Conservation (phyloP, 2,329 filamentous ascomycete species). For the Cladorrhinum sp. region DNA sequence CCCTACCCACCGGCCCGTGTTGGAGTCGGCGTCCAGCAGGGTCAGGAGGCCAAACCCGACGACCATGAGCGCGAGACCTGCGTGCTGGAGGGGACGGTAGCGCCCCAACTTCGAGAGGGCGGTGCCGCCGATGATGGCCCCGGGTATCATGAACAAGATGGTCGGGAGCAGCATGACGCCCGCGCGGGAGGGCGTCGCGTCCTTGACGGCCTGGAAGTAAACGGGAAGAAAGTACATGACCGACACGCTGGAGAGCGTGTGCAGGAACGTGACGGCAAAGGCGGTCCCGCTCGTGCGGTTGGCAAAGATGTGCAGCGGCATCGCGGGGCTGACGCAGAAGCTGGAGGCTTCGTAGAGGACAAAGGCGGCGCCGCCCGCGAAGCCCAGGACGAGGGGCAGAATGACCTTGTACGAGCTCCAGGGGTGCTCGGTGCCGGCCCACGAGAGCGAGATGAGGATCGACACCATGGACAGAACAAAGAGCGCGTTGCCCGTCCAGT, state of each 20-base stretch:
- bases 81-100: background rate
- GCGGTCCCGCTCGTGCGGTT: background rate
- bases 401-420: constrained; percentile 39
- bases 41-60: background rate
- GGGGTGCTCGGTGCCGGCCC: constrained; percentile 34
- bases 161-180: constrained; percentile 44
- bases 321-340: background rate
- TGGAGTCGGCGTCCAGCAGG: background rate
- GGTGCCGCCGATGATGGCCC: constrained; percentile 39
- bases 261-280: background rate
- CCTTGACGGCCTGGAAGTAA: constrained; percentile 49
- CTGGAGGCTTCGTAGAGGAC: constrained; percentile 7
- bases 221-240: constrained; percentile 46
- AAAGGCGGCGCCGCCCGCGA: constrained; percentile 12
- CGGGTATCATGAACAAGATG: constrained; percentile 40
- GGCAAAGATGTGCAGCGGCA: background rate
- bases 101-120: background rate
- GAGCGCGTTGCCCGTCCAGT: constrained; percentile 33
- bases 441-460: constrained; percentile 35
- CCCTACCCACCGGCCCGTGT: background rate
- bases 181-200: constrained; percentile 39
- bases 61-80: background rate
- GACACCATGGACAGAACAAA: constrained; percentile 38
- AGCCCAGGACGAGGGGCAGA: constrained; percentile 41
- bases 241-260: background rate